phyloP scores from a whole-genome alignment of 208 protist genomes.

The Trypanosoma vivax region DNA sequence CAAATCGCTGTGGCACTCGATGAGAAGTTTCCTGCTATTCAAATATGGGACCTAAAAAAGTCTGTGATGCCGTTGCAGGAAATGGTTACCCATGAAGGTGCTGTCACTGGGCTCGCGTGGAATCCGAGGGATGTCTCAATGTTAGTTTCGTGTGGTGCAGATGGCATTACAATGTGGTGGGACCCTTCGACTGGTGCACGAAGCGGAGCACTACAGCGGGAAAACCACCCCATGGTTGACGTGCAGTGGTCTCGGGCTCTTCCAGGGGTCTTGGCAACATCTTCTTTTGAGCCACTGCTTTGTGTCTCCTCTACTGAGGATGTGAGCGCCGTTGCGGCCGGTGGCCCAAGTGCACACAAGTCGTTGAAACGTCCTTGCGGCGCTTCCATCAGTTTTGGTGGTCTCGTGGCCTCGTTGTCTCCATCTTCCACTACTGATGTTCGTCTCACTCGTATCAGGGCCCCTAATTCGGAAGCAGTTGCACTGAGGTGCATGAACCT shows the following conservation, averaged over 20 bases:
- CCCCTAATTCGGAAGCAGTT: conserved; percentile 8
- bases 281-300: conserved; percentile 78
- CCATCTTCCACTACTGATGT: conserved; percentile 17
- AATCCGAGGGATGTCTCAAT: conserved; percentile 83
- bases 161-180: conserved; percentile 94
- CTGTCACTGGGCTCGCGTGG: conserved; percentile 93
- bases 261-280: conserved; percentile 83
- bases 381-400: conserved; percentile 51
- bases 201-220: conserved; percentile 50
- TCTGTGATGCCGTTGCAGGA: conserved; percentile 79
- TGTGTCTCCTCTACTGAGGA: conserved; percentile 66
- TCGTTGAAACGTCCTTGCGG: conserved; percentile 59
- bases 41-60: conserved; percentile 96
- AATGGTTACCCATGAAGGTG: conserved; percentile 75
- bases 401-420: conserved; percentile 42
- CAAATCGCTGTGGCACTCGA: conserved; percentile 92
- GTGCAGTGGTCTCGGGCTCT: conserved; percentile 92
- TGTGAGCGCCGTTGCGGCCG: not conserved
- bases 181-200: conserved; percentile 81
- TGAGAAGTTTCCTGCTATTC: conserved; percentile 88
- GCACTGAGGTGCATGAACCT: conserved; percentile 21
- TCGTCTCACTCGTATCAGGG: conserved; percentile 25
- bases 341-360: conserved; percentile 26
- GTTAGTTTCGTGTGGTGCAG: conserved; percentile 90
- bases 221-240: conserved; percentile 89